Conservation (phyloP, 257 asterid genomes). For the Ilex aquifolium region DNA sequence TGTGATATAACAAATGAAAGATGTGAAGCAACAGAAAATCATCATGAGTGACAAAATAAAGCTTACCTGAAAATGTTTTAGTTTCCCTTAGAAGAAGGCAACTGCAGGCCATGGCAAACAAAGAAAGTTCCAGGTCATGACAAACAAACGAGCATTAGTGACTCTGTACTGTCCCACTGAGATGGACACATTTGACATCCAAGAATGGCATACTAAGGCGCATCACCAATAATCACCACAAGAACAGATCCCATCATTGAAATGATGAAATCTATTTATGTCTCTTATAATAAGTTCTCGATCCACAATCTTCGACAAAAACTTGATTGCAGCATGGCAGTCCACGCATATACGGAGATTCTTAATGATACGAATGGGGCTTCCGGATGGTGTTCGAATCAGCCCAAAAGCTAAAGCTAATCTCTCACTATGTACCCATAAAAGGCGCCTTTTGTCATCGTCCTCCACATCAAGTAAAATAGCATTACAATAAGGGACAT, state of each 20-base stretch:
- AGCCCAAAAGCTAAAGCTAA: constrained; percentile 84
- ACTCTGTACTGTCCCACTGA: not conserved
- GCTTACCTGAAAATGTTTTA: constrained; percentile 12
- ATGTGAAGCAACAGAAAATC: too few species aligned
- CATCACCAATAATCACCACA: constrained; percentile 90
- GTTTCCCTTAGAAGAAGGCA: constrained; percentile 2
- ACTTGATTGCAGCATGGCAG: constrained; percentile 73
- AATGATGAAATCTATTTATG: constrained; percentile 78
- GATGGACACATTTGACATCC: not conserved
- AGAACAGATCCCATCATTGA: constrained; percentile 63
- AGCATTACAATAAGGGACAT: constrained; percentile 51
- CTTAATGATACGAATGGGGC: constrained; percentile 74
- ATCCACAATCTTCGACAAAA: constrained; percentile 38
- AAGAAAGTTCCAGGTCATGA: constrained; percentile 1
- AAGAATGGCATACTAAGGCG: not conserved
- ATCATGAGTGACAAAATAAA: not conserved
- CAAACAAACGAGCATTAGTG: not conserved
- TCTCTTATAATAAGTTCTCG: constrained; percentile 69
- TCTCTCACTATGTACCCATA: constrained; percentile 93
- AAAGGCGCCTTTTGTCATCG: constrained; percentile 76
- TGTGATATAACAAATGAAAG: too few species aligned
- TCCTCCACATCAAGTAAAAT: constrained; percentile 87
- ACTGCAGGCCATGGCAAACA: not conserved
- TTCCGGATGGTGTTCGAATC: constrained; percentile 50
- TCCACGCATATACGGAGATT: constrained; percentile 75